Percentiles rank a stretch among this genome's conserved stretches.
These are phyloP conservation scores for Chytriomyces sp. DNA, from an alignment of 192 early-diverging fungal genomes.

Conservation along the genomic window DNA sequence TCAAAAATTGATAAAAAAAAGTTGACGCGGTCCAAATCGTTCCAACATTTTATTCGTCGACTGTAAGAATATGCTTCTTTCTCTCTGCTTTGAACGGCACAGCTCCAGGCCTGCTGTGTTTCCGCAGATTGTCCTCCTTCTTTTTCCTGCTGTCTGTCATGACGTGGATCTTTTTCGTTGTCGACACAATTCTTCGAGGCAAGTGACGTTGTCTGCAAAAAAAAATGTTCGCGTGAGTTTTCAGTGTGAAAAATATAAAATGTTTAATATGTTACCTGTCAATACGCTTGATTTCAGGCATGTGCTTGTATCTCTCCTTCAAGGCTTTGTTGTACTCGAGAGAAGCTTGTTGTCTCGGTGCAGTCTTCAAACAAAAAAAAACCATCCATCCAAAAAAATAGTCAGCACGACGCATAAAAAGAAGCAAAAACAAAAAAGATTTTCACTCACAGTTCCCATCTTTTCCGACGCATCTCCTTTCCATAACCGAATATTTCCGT, in stretches of 20 bases:
- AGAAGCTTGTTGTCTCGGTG: slow-evolving; percentile 73
- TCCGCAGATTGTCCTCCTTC: slow-evolving; percentile 91
- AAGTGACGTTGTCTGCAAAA: slow-evolving; percentile 78
- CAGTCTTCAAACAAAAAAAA: slow-evolving; percentile 35
- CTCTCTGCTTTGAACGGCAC: slow-evolving; percentile 56
- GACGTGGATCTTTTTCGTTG: slow-evolving; percentile 77
- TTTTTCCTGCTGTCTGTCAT: slow-evolving; percentile 79
- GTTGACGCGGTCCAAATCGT: not conserved
- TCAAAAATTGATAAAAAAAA: not conserved
- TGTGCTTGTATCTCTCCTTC: slow-evolving; percentile 89
- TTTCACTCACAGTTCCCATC: slow-evolving; percentile 61
- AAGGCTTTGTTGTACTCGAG: slow-evolving; percentile 85
- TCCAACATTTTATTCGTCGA: slow-evolving; percentile 44
- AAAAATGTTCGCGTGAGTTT: not conserved
- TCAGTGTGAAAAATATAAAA: too few relatives aligned
- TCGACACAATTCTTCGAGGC: slow-evolving; percentile 82
- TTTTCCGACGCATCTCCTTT: slow-evolving; percentile 92
- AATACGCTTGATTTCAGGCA: slow-evolving; percentile 89
- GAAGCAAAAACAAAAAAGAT: too few relatives aligned
- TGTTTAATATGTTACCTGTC: slow-evolving; percentile 58
- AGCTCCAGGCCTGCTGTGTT: slow-evolving; percentile 72
- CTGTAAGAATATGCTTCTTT: slow-evolving; percentile 58
- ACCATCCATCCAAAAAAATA: slow-evolving; percentile 1
- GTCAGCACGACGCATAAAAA: not conserved
- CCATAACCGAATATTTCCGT: slow-evolving; percentile 97